A percentile compares a stretch with the other conserved stretches of the same genome.
Conservation (phyloP, 2,329 filamentous ascomycete genomes). For the Davidsoniella australis region DNA sequence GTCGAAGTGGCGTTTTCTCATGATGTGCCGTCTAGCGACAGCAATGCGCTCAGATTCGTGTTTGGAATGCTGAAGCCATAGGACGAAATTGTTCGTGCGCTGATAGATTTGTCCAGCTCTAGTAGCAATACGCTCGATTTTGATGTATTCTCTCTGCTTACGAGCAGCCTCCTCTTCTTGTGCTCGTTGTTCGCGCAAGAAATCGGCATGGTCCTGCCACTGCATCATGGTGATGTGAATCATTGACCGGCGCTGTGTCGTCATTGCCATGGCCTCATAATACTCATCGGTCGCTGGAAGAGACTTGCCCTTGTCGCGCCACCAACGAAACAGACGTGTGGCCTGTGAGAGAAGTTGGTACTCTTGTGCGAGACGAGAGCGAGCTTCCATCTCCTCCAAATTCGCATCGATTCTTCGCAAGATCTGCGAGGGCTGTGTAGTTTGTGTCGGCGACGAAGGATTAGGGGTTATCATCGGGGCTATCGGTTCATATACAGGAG, state of each 20-base stretch:
- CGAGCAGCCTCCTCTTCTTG: constrained; percentile 8
- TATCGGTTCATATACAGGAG: constrained; percentile 5
- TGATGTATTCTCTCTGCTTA: constrained; percentile 8
- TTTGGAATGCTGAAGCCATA: constrained; percentile 47
- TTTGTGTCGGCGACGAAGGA: constrained; percentile 9
- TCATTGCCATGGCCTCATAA: constrained; percentile 11
- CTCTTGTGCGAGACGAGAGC: constrained; percentile 2
- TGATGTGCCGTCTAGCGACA: constrained; percentile 51
- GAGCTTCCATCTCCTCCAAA: constrained; percentile 11
- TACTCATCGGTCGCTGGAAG: constrained; percentile 10
- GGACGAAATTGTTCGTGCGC: constrained; percentile 26
- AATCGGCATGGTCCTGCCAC: constrained; percentile 7
- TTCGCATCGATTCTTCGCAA: constrained; percentile 6
- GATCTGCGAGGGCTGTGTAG: constrained; percentile 12
- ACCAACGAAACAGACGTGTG: constrained; percentile 11
- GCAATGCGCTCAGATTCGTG: constrained; percentile 50
- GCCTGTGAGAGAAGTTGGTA: constrained; percentile 2
- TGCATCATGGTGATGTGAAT: constrained; percentile 10
- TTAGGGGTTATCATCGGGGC: constrained; percentile 1
- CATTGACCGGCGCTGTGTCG: constrained; percentile 2
- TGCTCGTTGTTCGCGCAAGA: constrained; percentile 5
- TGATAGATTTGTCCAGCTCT: constrained; percentile 50
- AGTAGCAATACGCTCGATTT: constrained; percentile 24
- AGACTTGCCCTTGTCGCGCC: constrained; percentile 10
- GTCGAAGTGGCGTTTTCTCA: constrained; percentile 32